A percentile compares a stretch with the other conserved stretches of the same genome.
phyloP scores from a whole-genome alignment of 208 protist species.

The Crithidia sp. region DNA sequence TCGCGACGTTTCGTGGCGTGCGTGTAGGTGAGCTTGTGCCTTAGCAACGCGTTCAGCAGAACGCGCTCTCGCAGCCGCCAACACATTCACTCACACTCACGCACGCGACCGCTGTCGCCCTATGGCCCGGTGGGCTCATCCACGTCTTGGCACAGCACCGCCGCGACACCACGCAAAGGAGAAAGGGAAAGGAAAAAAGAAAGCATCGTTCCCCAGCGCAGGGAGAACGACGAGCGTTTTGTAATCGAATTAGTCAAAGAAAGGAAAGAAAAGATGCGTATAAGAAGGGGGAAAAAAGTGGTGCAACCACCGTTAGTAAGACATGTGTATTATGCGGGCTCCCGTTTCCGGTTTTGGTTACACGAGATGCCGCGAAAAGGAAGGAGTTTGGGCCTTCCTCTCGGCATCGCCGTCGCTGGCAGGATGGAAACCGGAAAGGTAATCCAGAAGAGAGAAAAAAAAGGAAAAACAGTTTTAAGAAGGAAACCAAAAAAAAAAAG shows the following conservation, averaged over 20 bases:
- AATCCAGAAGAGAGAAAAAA: background rate
- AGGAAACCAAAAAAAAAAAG: background rate
- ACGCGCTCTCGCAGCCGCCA: no score
- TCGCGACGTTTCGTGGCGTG: background rate
- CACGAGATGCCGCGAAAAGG: no score
- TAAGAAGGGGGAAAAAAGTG: constrained; percentile 3
- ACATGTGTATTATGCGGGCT: background rate
- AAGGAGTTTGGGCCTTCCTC: background rate
- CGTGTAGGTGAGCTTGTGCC: background rate
- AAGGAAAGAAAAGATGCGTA: background rate
- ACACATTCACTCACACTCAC: no score
- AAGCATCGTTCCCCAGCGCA: constrained; percentile 2
- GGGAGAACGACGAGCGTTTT: background rate
- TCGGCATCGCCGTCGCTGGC: constrained; percentile 11
- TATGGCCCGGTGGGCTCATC: constrained; percentile 9
- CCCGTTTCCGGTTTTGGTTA: no score
- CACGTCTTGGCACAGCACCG: background rate
- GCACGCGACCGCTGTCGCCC: background rate
- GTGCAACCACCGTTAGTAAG: background rate
- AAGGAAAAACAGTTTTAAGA: background rate
- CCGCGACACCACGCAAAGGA: background rate
- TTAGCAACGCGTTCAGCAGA: background rate
- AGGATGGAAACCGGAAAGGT: background rate
- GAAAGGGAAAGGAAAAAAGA: background rate
- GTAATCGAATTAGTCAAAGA: constrained; percentile 16